Conservation (phyloP, 2,329 filamentous ascomycete genomes). For the Cladophialophora yegresii region DNA sequence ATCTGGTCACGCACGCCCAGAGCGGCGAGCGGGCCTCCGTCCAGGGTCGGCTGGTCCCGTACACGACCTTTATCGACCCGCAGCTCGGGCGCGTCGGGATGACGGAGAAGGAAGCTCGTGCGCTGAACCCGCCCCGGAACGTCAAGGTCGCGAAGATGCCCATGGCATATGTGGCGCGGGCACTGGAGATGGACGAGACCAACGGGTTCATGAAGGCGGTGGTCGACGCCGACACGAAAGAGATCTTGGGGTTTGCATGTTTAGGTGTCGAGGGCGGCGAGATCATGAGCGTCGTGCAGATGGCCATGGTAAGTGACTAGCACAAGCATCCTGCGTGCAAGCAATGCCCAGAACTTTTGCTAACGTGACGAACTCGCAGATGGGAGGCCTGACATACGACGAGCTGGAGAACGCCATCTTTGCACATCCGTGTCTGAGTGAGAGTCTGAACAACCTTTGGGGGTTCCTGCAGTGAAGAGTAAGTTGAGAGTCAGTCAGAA, state of each 20-base stretch:
- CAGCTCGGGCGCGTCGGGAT: constrained; percentile 57
- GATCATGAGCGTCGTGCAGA: constrained; percentile 57
- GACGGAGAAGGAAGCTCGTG: constrained; percentile 47
- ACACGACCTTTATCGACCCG: constrained; percentile 57
- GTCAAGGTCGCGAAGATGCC: constrained; percentile 54
- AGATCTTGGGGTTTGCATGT: constrained; percentile 57
- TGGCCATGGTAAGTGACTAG: constrained; percentile 53
- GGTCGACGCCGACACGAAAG: constrained; percentile 51
- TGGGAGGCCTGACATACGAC: constrained; percentile 45
- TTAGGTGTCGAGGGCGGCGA: constrained; percentile 57
- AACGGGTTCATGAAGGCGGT: constrained; percentile 57
- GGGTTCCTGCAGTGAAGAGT: constrained; percentile 40
- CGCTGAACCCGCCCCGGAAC: constrained; percentile 28
- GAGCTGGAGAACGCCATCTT: constrained; percentile 52
- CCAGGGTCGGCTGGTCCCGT: constrained; percentile 47
- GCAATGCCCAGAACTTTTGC: not conserved
- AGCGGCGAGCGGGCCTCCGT: constrained; percentile 36
- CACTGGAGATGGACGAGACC: constrained; percentile 56
- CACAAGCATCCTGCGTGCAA: not conserved
- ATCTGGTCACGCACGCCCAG: constrained; percentile 43
- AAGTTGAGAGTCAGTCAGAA: not conserved
- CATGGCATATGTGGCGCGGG: constrained; percentile 55
- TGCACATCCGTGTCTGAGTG: constrained; percentile 55
- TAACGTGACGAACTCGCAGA: not conserved
- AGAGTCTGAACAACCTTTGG: constrained; percentile 57